Base-by-base conservation (phyloP, 2,329 filamentous ascomycete species). In the Gremmenia infestans region DNA sequence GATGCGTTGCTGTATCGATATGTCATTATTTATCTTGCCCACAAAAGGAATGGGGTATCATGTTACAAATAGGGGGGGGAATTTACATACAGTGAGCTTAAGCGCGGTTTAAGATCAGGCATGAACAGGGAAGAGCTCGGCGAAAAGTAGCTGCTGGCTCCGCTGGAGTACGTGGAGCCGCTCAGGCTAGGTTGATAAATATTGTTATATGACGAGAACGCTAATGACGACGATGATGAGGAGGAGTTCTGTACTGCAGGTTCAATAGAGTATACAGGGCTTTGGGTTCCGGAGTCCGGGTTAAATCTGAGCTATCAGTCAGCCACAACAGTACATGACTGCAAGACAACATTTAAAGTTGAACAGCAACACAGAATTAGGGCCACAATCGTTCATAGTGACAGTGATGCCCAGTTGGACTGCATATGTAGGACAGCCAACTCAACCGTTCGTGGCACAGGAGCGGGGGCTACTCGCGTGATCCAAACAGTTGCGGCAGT, bases 221-320 rank as follows among this genome's bases (percentile, higher is more conserved):
- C 50, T 58, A 70, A 59, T 32, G 28, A 32, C 6, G 59, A 63
- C 28, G 66, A 65, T 50, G 66, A 64, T 46, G 64, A 60, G 22
- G 63, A 62, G 52, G 61, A 57, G 53, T 59, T 67, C 55, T 66
- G 66, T 61, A 65, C 59, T 52, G 63, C 56, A 37, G 64, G 62
- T 56, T 68, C 68, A 52, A 67, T 63, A 12, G 66, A 67, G 59
- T 70, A 70, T 51, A 68, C 65, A 65, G 69, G 64, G 63, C 64
- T 68, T 37, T 70, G 65, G 47, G 60, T 66, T 60, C 66, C 67
- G 55, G 66, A 57, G 46, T 71, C 68, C 46, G 65, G 57, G 55
- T 52, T 61, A 59, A 66, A 70, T 64, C 68, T 71, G 61, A 65
- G 50, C 52, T 61, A 64, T 66, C 60, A 61, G 61, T 71, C 61